These are phyloP conservation scores for Cornus florida DNA, from an alignment of 148 eudicot genomes.

Conservation along the genomic window DNA sequence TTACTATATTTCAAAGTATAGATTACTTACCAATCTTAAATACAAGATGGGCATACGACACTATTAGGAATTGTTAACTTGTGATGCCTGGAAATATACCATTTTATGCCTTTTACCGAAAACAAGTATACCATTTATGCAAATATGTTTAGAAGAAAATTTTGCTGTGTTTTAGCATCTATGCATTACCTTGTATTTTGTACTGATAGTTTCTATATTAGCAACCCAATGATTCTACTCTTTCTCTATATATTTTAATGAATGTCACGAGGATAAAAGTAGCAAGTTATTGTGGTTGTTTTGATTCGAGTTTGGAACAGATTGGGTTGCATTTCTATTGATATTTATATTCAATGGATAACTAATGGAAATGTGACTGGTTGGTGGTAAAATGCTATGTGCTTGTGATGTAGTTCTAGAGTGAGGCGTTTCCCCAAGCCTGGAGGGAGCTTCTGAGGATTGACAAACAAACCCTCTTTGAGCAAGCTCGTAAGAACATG, in stretches of 20 bases:
- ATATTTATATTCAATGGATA: neutral
- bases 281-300: neutral
- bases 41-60: neutral
- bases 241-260: neutral
- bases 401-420: constrained; percentile 73
- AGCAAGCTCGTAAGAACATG: constrained; percentile 96
- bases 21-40: neutral
- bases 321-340: neutral
- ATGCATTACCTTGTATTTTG: neutral
- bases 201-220: neutral
- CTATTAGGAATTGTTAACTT: neutral
- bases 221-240: neutral
- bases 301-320: neutral
- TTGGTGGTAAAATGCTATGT: neutral
- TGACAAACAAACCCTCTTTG: constrained; percentile 83
- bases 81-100: neutral
- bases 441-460: constrained; percentile 76
- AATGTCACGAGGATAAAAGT: neutral
- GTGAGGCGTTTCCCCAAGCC: constrained; percentile 72
- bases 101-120: neutral
- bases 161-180: neutral
- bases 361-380: neutral
- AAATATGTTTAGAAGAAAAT: neutral
- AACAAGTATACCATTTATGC: too few relatives aligned
- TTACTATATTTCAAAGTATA: neutral